phyloP scores from a whole-genome alignment of 305 asterid species.

The Solanum chacoense region DNA sequence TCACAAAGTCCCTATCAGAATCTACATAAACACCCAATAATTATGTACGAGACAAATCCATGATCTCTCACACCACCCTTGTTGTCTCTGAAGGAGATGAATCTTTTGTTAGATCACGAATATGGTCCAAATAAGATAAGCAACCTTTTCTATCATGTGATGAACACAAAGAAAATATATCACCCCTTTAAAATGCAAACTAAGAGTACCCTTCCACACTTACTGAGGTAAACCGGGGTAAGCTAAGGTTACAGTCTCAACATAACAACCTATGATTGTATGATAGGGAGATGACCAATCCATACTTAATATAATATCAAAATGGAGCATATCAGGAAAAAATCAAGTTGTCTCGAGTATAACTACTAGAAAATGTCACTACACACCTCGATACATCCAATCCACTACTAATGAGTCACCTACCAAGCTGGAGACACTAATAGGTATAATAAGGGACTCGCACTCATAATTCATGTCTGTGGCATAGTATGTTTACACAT shows the following conservation, averaged over 20 bases:
- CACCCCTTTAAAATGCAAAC: not conserved
- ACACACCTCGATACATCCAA: not conserved
- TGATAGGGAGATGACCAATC: not conserved
- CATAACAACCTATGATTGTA: not conserved
- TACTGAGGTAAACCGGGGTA: not conserved
- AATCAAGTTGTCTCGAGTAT: not conserved
- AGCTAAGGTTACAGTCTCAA: not conserved
- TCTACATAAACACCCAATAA: not conserved
- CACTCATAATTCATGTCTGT: not conserved
- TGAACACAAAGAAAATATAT: not conserved
- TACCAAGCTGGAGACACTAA: not conserved
- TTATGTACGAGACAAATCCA: not conserved
- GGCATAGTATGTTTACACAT: not conserved
- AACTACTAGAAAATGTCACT: not conserved
- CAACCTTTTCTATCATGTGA: not conserved
- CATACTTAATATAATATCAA: not conserved
- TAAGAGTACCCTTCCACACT: not conserved
- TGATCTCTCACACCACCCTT: not conserved
- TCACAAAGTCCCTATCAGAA: not conserved
- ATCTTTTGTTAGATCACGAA: not conserved
- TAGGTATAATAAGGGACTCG: not conserved
- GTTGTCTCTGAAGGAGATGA: not conserved
- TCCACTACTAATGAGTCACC: not conserved
- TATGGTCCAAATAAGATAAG: not conserved
- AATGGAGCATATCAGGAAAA: not conserved